Evolutionary conservation across 768 basidiomycete genomes (phyloP), one percentile per base, ranked within the genome.

Genomic region (Suillus americanus): DNA sequence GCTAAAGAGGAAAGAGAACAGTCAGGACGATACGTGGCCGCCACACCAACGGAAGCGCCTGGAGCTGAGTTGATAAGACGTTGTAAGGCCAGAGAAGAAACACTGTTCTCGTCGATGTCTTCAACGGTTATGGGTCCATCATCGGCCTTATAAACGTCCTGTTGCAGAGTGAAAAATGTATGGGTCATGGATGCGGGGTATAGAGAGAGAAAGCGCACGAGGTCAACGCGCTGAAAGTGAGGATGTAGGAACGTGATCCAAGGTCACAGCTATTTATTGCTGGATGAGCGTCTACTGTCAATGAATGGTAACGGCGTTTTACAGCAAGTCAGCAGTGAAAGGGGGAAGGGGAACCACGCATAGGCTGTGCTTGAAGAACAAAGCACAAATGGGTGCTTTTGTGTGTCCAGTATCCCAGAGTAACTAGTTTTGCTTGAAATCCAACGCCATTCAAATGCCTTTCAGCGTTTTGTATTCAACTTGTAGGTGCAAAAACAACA

Each of bases 11-110:
- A 74, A 13, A 86, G 67, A 10, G 68, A 65, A 40, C 78, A 77
- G 7, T 74, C 71, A 0, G 74, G 12, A 3, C 75, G 78, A 64
- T 82, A 84, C 0, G 74, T 72, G 0, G 83, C 80, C 9, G 85
- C 78, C 5, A 86, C 64, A 5, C 85, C 85, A 35, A 83, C 64
- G 30, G 66, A 46, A 25, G 69, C 62, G 25, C 70, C 71, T 12
- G 53, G 20, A 18, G 73, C 60, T 0, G 77, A 68, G 23, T 71
- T 62, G 41, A 79, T 50, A 23, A 85, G 77, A 1, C 63, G 63
- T 10, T 69, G 65, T 30, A 82, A 50, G 14, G 73, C 57, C 9
- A 35, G 57, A 13, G 60, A 35, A n/a, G 30, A 66, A 28, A 83
- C 46, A 20, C 65, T 66, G 60, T 67, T 68, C 37, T 77, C 73